Conservation (phyloP, 177 flowering plant species). For the Vitis hybrid region DNA sequence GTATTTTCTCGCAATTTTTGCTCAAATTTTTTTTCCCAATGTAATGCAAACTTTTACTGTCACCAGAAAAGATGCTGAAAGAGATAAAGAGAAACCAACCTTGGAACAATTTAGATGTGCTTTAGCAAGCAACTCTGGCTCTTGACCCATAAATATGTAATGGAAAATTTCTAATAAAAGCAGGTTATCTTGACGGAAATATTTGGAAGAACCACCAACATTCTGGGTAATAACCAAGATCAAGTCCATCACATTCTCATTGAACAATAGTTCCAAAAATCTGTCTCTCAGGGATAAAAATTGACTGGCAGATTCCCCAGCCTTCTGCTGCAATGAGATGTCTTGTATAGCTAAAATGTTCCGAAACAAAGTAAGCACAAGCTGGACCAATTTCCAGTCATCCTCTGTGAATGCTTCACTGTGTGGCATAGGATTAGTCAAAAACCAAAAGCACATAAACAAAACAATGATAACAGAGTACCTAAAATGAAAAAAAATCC, state of each 20-base stretch:
- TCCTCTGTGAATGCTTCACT: slow-evolving; percentile 85
- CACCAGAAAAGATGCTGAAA: background rate
- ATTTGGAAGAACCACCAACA: slow-evolving; percentile 56
- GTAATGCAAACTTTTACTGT: background rate
- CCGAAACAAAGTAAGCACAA: slow-evolving; percentile 87
- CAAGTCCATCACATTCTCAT: slow-evolving; percentile 89
- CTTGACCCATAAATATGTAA: slow-evolving; percentile 77
- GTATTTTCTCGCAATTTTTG: background rate
- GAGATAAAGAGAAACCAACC: slow-evolving; percentile 41
- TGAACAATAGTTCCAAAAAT: slow-evolving; percentile 75
- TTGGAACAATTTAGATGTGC: slow-evolving; percentile 37
- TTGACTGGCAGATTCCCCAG: slow-evolving; percentile 61
- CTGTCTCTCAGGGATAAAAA: slow-evolving; percentile 66
- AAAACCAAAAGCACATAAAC: background rate
- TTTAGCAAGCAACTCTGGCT: slow-evolving; percentile 67
- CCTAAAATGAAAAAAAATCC: background rate
- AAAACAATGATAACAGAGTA: background rate
- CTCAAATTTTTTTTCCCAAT: background rate
- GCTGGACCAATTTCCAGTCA: slow-evolving; percentile 94
- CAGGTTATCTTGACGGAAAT: slow-evolving; percentile 81
- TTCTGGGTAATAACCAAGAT: slow-evolving; percentile 74
- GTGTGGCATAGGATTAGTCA: slow-evolving; percentile 16
- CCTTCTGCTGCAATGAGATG: slow-evolving; percentile 68
- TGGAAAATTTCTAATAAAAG: slow-evolving; percentile 81
- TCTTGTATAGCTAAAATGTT: slow-evolving; percentile 86